Evolutionary conservation across 495 filamentous ascomycete genomes (phyloP).

Genomic region (Penicillium maclennaniae): DNA sequence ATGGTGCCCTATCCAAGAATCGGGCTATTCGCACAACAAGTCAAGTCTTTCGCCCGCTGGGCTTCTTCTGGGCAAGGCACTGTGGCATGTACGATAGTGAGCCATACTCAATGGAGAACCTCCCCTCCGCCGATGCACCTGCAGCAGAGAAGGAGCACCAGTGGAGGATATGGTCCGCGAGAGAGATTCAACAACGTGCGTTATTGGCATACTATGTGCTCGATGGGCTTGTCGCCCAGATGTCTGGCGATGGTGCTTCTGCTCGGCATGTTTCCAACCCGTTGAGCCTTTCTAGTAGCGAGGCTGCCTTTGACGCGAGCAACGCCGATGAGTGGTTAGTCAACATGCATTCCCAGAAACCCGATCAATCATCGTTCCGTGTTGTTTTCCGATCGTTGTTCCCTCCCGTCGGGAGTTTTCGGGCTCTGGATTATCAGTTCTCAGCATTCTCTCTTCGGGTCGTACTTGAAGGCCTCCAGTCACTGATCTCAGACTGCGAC

Average conservation of each 20-base stretch:
- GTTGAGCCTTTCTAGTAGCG: conserved; percentile 38
- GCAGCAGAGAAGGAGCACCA: conserved; percentile 35
- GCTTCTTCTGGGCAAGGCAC: conserved; percentile 49
- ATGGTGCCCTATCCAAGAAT: conserved; percentile 47
- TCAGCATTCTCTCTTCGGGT: conserved; percentile 44
- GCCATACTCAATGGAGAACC: conserved; percentile 33
- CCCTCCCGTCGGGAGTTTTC: conserved; percentile 30
- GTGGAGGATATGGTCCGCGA: conserved; percentile 44
- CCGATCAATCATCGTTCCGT: conserved; percentile 36
- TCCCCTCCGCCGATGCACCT: conserved; percentile 32
- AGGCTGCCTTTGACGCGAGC: conserved; percentile 40
- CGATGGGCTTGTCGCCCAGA: conserved; percentile 46
- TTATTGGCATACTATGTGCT: conserved; percentile 46
- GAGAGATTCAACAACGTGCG: conserved; percentile 46
- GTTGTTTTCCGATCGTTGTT: conserved; percentile 42
- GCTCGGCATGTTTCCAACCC: conserved; percentile 43
- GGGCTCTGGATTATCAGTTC: conserved; percentile 34
- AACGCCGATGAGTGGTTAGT: conserved; percentile 43
- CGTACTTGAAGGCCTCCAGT: conserved; percentile 45
- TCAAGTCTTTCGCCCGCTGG: conserved; percentile 46
- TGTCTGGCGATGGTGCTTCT: conserved; percentile 43
- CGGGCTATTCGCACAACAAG: conserved; percentile 43
- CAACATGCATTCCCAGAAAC: conserved; percentile 32
- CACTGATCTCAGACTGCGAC: conserved; percentile 40
- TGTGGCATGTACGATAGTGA: conserved; percentile 43